Conservation (phyloP, 805 yeast genomes). For the Candida verbasci region DNA sequence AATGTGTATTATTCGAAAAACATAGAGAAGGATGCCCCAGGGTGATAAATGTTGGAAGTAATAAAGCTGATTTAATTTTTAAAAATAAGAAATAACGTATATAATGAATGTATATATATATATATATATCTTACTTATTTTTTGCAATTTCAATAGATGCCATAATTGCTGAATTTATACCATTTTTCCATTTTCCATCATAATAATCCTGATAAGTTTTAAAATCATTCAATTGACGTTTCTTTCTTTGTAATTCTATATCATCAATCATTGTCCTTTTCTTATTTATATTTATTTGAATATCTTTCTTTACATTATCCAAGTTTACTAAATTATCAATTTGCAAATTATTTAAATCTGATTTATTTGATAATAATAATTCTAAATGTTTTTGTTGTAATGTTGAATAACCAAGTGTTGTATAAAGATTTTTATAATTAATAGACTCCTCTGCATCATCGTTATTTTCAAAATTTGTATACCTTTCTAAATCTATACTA, state of each 20-base stretch:
- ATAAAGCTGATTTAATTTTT: slow-evolving; percentile 59
- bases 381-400: slow-evolving; percentile 39
- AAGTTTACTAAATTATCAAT: slow-evolving; percentile 24
- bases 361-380: slow-evolving; percentile 26
- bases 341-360: slow-evolving; percentile 35
- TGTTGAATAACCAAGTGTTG: slow-evolving; percentile 36
- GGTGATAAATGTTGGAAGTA: slow-evolving; percentile 75
- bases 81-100: slow-evolving; percentile 38
- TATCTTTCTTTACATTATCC: slow-evolving; percentile 19
- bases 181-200: slow-evolving; percentile 48
- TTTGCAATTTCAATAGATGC: slow-evolving; percentile 24
- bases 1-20: slow-evolving; percentile 74
- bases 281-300: slow-evolving; percentile 18
- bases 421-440: slow-evolving; percentile 19
- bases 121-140: slow-evolving; percentile 8
- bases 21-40: slow-evolving; percentile 93
- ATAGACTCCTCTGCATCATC: slow-evolving; percentile 7
- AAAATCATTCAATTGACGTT: slow-evolving; percentile 36
- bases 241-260: slow-evolving; percentile 37
- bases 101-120: slow-evolving; percentile 1
- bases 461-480: slow-evolving; percentile 19
- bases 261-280: slow-evolving; percentile 44
- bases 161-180: slow-evolving; percentile 36
- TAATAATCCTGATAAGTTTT: slow-evolving; percentile 43
- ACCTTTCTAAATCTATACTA: slow-evolving; percentile 31